These are phyloP conservation scores for Caryopteris hybrid DNA, from an alignment of 305 asterid species.

Conservation along the genomic window DNA sequence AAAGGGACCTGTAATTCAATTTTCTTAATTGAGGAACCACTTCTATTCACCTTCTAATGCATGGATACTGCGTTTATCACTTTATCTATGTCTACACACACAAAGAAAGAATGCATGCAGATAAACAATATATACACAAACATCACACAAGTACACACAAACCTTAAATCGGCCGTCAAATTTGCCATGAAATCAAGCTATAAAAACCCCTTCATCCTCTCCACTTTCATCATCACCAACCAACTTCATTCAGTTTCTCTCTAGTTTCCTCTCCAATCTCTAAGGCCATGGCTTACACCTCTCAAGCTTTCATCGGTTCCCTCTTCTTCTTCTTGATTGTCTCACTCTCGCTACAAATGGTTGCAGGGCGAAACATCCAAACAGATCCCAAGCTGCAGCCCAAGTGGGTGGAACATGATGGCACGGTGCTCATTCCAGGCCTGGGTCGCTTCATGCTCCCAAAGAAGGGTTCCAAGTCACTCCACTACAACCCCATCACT, in stretches of 20 bases:
- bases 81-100: not conserved
- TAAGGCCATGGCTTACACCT: constrained; percentile 34
- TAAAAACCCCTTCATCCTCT: constrained; percentile 23
- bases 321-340: constrained; percentile 23
- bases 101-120: not conserved
- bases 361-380: constrained; percentile 38
- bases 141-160: not conserved
- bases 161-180: constrained; percentile 46
- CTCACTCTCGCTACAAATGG: constrained; percentile 9
- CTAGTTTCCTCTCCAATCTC: not conserved
- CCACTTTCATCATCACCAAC: constrained; percentile 17
- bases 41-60: not conserved
- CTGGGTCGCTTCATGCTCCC: constrained; percentile 62
- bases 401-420: constrained; percentile 34
- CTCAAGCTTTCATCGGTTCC: constrained; percentile 14
- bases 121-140: not conserved
- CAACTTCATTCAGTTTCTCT: not conserved
- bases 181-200: constrained; percentile 19
- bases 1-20: not conserved
- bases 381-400: constrained; percentile 32
- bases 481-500: constrained; percentile 63
- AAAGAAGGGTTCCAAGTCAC: constrained; percentile 38
- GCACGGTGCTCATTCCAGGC: constrained; percentile 68
- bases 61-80: not conserved
- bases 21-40: not conserved